Conservation (phyloP, 108 stramenopile genomes). For the Fragilariopsis cylindrus region DNA sequence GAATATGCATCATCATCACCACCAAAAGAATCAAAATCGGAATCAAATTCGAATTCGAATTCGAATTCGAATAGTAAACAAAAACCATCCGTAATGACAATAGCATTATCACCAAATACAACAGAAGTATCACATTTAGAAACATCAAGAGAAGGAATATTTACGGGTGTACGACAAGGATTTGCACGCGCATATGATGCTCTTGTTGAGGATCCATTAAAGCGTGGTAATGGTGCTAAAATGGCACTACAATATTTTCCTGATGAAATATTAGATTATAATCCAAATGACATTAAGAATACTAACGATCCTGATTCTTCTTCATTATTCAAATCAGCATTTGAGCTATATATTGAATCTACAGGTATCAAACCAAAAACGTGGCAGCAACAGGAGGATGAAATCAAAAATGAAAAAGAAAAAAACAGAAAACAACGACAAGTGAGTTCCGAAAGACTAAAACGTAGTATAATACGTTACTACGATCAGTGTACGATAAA, state of each 20-base stretch:
- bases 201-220: slow-evolving; percentile 76
- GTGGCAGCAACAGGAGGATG: neutral
- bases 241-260: slow-evolving; percentile 75
- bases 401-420: too few relatives aligned
- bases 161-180: slow-evolving; percentile 83
- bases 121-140: slow-evolving; percentile 79
- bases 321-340: neutral
- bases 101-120: slow-evolving; percentile 86
- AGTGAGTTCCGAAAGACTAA: too few relatives aligned
- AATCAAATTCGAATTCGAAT: slow-evolving; percentile 23
- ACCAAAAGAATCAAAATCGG: slow-evolving; percentile 1
- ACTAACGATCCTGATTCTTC: too few relatives aligned
- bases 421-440: too few relatives aligned
- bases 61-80: too few relatives aligned
- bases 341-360: neutral
- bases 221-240: slow-evolving; percentile 65
- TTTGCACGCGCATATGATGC: slow-evolving; percentile 93
- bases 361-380: neutral
- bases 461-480: too few relatives aligned
- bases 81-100: slow-evolving; percentile 38
- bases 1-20: slow-evolving; percentile 41
- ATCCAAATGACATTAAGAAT: slow-evolving; percentile 39
- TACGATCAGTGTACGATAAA: too few relatives aligned
- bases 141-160: slow-evolving; percentile 77
- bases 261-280: slow-evolving; percentile 85